A percentile compares a stretch with the other conserved stretches of the same genome.
phyloP scores from a whole-genome alignment of 2,329 filamentous ascomycete genomes.

The Rachicladosporium sp. region DNA sequence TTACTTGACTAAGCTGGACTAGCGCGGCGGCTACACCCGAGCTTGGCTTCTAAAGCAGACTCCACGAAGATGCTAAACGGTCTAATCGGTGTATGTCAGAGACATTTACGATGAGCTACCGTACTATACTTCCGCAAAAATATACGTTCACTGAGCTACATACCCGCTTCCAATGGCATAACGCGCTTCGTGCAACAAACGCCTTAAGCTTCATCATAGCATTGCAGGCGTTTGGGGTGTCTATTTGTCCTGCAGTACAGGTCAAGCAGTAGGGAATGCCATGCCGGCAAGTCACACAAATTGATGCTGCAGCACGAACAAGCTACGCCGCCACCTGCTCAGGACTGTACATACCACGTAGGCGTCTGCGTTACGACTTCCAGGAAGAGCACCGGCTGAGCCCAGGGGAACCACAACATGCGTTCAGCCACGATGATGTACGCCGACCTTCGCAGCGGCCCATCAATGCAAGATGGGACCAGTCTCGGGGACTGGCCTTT shows the following conservation, averaged over 20 bases:
- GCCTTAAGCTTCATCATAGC: background rate
- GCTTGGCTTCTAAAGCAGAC: no score
- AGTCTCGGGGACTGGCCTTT: slow-evolving; percentile 17
- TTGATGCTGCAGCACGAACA: slow-evolving; percentile 4
- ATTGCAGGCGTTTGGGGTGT: background rate
- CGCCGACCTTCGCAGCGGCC: slow-evolving; percentile 16
- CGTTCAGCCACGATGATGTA: background rate
- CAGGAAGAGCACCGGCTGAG: background rate
- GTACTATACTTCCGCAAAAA: background rate
- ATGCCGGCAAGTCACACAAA: slow-evolving; percentile 5
- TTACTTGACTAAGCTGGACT: background rate
- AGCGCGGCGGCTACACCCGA: background rate
- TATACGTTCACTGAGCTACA: no score
- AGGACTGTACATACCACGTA: slow-evolving; percentile 1
- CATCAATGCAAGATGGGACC: slow-evolving; percentile 17
- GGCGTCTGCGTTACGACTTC: background rate
- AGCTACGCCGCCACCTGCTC: slow-evolving; percentile 1
- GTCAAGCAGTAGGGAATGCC: slow-evolving; percentile 3
- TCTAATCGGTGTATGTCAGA: no score
- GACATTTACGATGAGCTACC: background rate
- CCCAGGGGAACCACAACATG: background rate
- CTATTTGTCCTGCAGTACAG: background rate
- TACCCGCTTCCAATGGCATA: no score
- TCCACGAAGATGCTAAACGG: no score
- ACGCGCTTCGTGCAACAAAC: no score